A percentile compares a stretch with the other conserved stretches of the same genome.
Evolutionary conservation across 1,139 yeast species (phyloP).

Genomic region (Sugiyamaella sp.): DNA sequence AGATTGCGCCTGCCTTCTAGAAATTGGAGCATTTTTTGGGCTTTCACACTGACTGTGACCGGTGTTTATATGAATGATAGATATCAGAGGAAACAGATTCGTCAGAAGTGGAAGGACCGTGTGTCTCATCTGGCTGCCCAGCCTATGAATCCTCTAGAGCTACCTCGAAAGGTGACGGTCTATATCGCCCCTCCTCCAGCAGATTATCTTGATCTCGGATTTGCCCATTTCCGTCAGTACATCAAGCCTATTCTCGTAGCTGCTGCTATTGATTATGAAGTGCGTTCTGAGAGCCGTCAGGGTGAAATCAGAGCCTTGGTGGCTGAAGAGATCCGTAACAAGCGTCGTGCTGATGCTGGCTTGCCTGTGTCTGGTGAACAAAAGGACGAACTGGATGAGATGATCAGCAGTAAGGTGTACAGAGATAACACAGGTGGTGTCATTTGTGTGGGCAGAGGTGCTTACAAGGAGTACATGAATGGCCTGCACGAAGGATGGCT

Average conservation of each 20-base stretch:
- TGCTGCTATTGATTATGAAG: slow-evolving; percentile 83
- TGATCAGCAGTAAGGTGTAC: slow-evolving; percentile 33
- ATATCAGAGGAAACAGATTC: slow-evolving; percentile 64
- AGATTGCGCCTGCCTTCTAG: slow-evolving; percentile 78
- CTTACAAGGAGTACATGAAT: slow-evolving; percentile 85
- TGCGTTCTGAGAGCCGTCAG: slow-evolving; percentile 71
- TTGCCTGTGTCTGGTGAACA: slow-evolving; percentile 31
- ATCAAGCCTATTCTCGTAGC: slow-evolving; percentile 87
- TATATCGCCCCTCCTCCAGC: slow-evolving; percentile 96
- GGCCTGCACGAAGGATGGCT: slow-evolving; percentile 95
- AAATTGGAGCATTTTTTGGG: slow-evolving; percentile 92
- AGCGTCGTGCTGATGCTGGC: slow-evolving; percentile 52
- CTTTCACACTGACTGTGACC: slow-evolving; percentile 62
- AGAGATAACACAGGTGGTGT: slow-evolving; percentile 68
- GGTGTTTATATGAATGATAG: slow-evolving; percentile 83
- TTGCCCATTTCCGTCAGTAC: slow-evolving; percentile 73
- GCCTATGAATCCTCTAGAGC: slow-evolving; percentile 51
- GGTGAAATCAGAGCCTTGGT: slow-evolving; percentile 84
- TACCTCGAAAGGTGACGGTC: slow-evolving; percentile 78
- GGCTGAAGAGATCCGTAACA: slow-evolving; percentile 76
- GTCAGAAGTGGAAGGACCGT: slow-evolving; percentile 65
- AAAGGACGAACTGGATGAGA: slow-evolving; percentile 38
- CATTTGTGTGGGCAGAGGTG: slow-evolving; percentile 92
- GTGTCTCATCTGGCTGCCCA: slow-evolving; percentile 56
- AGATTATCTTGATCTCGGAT: slow-evolving; percentile 78